Percentiles rank a stretch among this genome's conserved stretches.
These are phyloP conservation scores for Leccinellum luteum DNA, from an alignment of 768 basidiomycete species.

Conservation along the genomic window DNA sequence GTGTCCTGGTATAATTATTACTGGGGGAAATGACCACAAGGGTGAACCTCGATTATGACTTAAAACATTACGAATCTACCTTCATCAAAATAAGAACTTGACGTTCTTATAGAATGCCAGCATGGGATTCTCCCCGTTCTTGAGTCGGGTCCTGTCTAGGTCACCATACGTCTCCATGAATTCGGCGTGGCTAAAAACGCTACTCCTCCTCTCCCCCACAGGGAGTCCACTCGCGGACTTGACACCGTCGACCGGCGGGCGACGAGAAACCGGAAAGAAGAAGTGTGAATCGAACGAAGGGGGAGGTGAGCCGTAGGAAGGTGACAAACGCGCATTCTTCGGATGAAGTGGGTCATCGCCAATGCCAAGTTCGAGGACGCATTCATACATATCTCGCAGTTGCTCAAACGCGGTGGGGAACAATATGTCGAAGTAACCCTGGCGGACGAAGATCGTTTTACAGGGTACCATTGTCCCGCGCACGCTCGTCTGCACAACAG, in stretches of 20 bases:
- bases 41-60: not conserved
- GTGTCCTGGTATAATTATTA: not conserved
- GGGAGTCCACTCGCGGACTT: slow-evolving; percentile 73
- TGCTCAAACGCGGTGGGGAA: slow-evolving; percentile 91
- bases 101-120: slow-evolving; percentile 91
- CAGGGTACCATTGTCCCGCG: slow-evolving; percentile 85
- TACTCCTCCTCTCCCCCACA: slow-evolving; percentile 76
- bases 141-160: slow-evolving; percentile 62
- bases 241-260: slow-evolving; percentile 68
- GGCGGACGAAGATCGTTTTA: slow-evolving; percentile 85
- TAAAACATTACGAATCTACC: not conserved
- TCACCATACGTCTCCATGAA: slow-evolving; percentile 88
- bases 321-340: slow-evolving; percentile 43
- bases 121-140: slow-evolving; percentile 87
- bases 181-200: slow-evolving; percentile 84
- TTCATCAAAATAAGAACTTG: slow-evolving; percentile 77
- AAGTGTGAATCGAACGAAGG: slow-evolving; percentile 58
- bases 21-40: not conserved
- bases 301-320: slow-evolving; percentile 48
- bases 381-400: slow-evolving; percentile 88
- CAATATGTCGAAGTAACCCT: slow-evolving; percentile 98
- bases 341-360: slow-evolving; percentile 16
- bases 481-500: slow-evolving; percentile 94
- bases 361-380: slow-evolving; percentile 55
- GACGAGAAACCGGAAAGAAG: slow-evolving; percentile 59